Percentiles rank a stretch among this genome's conserved stretches.
phyloP scores from a whole-genome alignment of 345 rosid genomes.

The Geranium brycei region DNA sequence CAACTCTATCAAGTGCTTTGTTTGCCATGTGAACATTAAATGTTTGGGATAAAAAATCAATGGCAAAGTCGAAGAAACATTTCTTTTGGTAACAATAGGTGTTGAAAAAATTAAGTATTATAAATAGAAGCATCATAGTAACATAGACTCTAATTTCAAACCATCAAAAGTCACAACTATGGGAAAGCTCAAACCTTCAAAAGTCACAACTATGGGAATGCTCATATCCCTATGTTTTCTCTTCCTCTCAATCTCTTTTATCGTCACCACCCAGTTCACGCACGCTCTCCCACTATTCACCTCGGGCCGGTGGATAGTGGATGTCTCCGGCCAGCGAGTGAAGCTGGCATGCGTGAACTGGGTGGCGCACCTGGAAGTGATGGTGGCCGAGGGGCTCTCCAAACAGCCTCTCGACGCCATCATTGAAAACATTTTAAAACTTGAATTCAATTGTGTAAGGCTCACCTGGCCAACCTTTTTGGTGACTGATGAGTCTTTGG shows the following conservation, averaged over 20 bases:
- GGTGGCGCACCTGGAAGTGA: conserved; percentile 23
- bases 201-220: too few relatives aligned
- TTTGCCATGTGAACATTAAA: too few relatives aligned
- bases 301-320: conserved; percentile 20
- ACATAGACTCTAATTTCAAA: too few relatives aligned
- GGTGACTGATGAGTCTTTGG: conserved; percentile 17
- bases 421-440: conserved; percentile 10
- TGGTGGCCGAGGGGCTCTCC: conserved; percentile 37
- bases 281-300: conserved; percentile 17
- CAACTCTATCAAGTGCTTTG: too few relatives aligned
- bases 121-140: too few relatives aligned
- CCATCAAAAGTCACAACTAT: too few relatives aligned
- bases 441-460: conserved; percentile 35
- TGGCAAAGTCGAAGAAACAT: too few relatives aligned
- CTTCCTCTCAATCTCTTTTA: neutral
- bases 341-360: conserved; percentile 27
- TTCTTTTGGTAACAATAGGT: too few relatives aligned
- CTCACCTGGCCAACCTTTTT: conserved; percentile 31
- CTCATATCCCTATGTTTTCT: neutral
- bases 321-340: conserved; percentile 16
- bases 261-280: neutral
- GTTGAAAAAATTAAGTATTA: too few relatives aligned
- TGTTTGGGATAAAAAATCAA: too few relatives aligned
- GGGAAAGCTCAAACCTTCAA: too few relatives aligned
- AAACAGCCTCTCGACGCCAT: conserved; percentile 23